Evolutionary conservation across 2,329 filamentous ascomycete species (phyloP), one percentile per base, ranked within the genome.

Genomic region (Proliferodiscus dingleyae): DNA sequence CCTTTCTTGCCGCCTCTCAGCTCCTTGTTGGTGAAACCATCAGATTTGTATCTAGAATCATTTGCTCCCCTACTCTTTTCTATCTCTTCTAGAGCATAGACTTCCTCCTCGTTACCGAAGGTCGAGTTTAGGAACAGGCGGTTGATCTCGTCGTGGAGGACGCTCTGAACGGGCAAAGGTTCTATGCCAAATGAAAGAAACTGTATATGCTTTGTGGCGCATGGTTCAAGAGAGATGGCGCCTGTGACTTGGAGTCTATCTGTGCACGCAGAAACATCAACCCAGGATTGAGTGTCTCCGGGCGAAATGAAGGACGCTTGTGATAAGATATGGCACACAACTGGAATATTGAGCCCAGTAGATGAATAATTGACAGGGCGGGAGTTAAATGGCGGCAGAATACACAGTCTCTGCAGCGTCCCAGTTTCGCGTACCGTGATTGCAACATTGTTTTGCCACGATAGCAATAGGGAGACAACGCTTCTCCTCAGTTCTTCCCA

Each of bases 111-210:
- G 11, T 71, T 65, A 0, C 89, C 88, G 66, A 97, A 98, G 47
- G 73, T 79, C 0, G 93, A 97, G 32, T 77, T 74, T 4, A 72
- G 66, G 62, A 97, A 95, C 1, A 89, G 60, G 18, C 73, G 75
- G 62, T 97, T 97, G 47, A 95, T 72, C 47, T 85, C 81, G 43
- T 87, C 80, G 55, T 87, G 94, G 0, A 97, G 64, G 5, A 85
- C 65, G 47, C 84, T 85, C 3, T 78, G 73, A 0, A 75, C 75
- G 38, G 69, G 61, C 2, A 94, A 56, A 0, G 89, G 87, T 7
- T 74, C 69, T 6, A 89, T 76, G 0, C 87, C 89, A 21, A 95
- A 66, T 4, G 86, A 87, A 18, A 97, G 77, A 61, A 95, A 95
- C 56, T 97, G 91, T 2, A 80, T 69, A 16, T 78, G 77, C 53